Base-by-base conservation (phyloP, 208 protist species). In the Herpetomonas muscarum region DNA sequence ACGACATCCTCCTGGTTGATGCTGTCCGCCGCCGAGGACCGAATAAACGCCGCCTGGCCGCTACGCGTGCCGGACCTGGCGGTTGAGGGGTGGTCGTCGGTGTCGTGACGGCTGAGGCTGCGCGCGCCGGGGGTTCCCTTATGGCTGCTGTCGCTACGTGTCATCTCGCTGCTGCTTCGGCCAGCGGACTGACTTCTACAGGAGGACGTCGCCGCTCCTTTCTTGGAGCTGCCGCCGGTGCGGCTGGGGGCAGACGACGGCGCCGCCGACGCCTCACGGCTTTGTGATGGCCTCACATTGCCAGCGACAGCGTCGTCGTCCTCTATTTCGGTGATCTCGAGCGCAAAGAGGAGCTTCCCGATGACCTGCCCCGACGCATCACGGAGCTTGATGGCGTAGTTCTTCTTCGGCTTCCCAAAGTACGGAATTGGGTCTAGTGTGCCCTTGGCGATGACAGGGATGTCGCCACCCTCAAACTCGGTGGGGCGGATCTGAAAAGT, bases 301-400 rank as follows among this genome's bases (percentile, higher is more conserved):
- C 17, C 17, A 2, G 6, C 37, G n/a, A 24, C 37, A 37, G 22
- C n/a, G 19, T 58, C 48, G 12, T 64, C 61, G 0, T 34, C 58
- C 7, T 73, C 74, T 4, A 71, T 22, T 30, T 87, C 77, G 29
- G 67, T 56, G 61, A 79, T 79, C 26, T 81, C 54, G 0, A 95
- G 51, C 0, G 79, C 64, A 55, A 95, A 90, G 45, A 92, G 66
- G 5, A 95, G 79, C 44, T 84, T 88, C 3, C 89, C 89, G 1
- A 90, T 76, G 6, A 86, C 77, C 48, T 85, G 64, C 0, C 75
- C 73, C 0, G 59, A 57, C 0, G 79, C 83, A 51, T 87, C 81
- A 10, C 85, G 79, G 48, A 95, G 57, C 60, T 90, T 92, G 55
- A 95, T 85, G n/a, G 84, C 78, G 62, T 95, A 95, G 62, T 85